phyloP scores from a whole-genome alignment of 495 filamentous ascomycete species.

The Geoglossum glabrum region DNA sequence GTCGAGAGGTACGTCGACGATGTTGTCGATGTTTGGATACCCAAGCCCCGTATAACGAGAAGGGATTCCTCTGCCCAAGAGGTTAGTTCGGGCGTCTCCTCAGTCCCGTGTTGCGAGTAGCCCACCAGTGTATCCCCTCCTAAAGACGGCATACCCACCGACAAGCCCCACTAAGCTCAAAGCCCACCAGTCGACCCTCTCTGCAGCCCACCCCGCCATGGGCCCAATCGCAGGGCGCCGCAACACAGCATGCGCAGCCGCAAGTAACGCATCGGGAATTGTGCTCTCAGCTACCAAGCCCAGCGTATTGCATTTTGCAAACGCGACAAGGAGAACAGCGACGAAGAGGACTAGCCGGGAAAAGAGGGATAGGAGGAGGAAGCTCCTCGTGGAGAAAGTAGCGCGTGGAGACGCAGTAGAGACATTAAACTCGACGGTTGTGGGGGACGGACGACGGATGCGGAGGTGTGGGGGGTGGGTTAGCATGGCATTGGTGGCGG shows the following conservation, averaged over 20 bases:
- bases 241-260: background rate
- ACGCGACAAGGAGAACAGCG: constrained; percentile 19
- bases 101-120: background rate
- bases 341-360: constrained; percentile 24
- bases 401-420: constrained; percentile 42
- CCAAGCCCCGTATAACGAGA: constrained; percentile 70
- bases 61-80: constrained; percentile 55
- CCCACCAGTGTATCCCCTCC: constrained; percentile 29
- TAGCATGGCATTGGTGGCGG: background rate
- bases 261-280: constrained; percentile 13
- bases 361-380: constrained; percentile 29
- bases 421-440: constrained; percentile 70
- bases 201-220: constrained; percentile 15
- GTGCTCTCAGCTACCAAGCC: background rate
- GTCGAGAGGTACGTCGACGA: constrained; percentile 41
- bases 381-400: constrained; percentile 31
- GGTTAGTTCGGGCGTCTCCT: background rate
- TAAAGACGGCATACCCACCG: constrained; percentile 27
- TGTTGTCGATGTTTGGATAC: constrained; percentile 69
- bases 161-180: constrained; percentile 16
- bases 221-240: background rate
- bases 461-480: constrained; percentile 30
- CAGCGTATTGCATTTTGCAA: constrained; percentile 17
- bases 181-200: constrained; percentile 8
- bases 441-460: constrained; percentile 57